Evolutionary conservation across 1,284 basidiomycete species (phyloP).

Genomic region (Chiua sp.): DNA sequence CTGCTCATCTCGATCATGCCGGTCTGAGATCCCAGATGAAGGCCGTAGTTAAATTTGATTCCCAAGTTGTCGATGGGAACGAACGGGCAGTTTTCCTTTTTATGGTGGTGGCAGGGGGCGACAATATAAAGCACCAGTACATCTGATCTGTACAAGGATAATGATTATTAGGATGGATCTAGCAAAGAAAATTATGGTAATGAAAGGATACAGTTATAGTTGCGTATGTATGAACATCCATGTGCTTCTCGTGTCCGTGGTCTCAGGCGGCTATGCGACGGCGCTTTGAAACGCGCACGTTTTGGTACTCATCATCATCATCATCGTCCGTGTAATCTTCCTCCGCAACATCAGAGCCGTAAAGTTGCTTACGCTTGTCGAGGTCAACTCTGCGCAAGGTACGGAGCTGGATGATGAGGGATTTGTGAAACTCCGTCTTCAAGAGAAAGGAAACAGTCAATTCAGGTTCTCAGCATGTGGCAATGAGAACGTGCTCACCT

Average conservation of each 20-base stretch:
- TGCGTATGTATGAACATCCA: constrained; percentile 32
- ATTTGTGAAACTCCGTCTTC: constrained; percentile 71
- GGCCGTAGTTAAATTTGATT: too few species aligned
- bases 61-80: too few species aligned
- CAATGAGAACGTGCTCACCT: constrained; percentile 47
- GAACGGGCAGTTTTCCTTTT: too few species aligned
- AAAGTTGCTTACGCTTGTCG: constrained; percentile 51
- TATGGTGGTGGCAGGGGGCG: too few species aligned
- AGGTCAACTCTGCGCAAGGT: constrained; percentile 62
- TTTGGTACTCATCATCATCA: constrained; percentile 51
- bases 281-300: constrained; percentile 36
- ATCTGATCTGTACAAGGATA: constrained; percentile 24
- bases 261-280: constrained; percentile 34
- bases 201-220: constrained; percentile 33
- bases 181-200: constrained; percentile 33
- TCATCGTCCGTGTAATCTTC: constrained; percentile 55
- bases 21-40: too few species aligned
- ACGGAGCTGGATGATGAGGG: constrained; percentile 58
- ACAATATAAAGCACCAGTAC: neutral
- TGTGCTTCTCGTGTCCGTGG: constrained; percentile 26
- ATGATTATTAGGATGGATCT: constrained; percentile 35
- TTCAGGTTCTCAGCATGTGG: constrained; percentile 2
- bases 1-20: too few species aligned
- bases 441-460: neutral
- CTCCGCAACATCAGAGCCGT: constrained; percentile 47